Evolutionary conservation across 345 rosid genomes (phyloP).

Genomic region (Clausena lansium): DNA sequence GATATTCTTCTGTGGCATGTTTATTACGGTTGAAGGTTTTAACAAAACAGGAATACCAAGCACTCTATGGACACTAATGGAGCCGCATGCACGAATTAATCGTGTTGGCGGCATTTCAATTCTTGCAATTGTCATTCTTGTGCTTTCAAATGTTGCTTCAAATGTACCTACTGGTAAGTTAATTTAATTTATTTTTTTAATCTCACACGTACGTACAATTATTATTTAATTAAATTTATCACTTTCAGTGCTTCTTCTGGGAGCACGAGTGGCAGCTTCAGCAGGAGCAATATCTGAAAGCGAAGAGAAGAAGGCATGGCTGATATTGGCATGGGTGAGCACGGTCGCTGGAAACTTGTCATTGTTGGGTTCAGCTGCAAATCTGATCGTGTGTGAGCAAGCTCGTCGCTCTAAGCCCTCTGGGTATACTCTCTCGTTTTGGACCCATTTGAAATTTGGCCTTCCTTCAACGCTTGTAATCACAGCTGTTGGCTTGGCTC

Average conservation of each 20-base stretch:
- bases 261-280: constrained; percentile 32
- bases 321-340: constrained; percentile 31
- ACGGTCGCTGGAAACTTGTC: constrained; percentile 39
- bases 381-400: constrained; percentile 38
- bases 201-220: too few species aligned
- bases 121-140: constrained; percentile 31
- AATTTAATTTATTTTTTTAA: too few species aligned
- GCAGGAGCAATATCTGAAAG: constrained; percentile 24
- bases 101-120: constrained; percentile 1
- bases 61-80: not conserved
- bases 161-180: constrained; percentile 36
- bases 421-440: constrained; percentile 27
- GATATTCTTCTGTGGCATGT: constrained; percentile 12
- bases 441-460: constrained; percentile 29
- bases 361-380: constrained; percentile 27
- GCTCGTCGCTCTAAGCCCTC: constrained; percentile 24
- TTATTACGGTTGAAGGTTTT: constrained; percentile 8
- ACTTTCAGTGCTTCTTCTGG: constrained; percentile 29
- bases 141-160: constrained; percentile 32
- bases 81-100: constrained; percentile 6
- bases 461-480: constrained; percentile 31
- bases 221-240: not conserved
- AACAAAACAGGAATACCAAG: constrained; percentile 7
- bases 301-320: constrained; percentile 34
- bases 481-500: constrained; percentile 28